A percentile compares a stretch with the other conserved stretches of the same genome.
Evolutionary conservation across 1,284 basidiomycete genomes (phyloP).

Genomic region (Puccinia coronata): DNA sequence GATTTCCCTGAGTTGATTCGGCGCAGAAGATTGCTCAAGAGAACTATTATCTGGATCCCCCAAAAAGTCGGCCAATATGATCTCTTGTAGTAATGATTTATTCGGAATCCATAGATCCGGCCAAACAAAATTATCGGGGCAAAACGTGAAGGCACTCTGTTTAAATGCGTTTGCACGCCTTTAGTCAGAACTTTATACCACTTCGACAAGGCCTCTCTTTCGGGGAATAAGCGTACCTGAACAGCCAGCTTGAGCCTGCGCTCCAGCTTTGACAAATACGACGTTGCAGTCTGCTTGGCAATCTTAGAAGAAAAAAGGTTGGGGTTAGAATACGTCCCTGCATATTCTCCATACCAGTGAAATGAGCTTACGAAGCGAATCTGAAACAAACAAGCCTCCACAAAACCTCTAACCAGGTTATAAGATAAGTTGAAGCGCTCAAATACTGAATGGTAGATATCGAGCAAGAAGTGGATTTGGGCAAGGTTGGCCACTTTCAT

Average conservation of each 20-base stretch:
- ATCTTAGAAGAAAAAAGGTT: slow-evolving; percentile 18
- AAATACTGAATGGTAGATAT: slow-evolving; percentile 44
- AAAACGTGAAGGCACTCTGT: slow-evolving; percentile 48
- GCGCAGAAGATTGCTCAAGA: slow-evolving; percentile 12
- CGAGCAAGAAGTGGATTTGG: slow-evolving; percentile 73
- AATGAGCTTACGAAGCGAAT: slow-evolving; percentile 44
- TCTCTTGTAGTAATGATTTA: slow-evolving; percentile 35
- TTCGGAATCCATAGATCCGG: slow-evolving; percentile 48
- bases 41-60: background rate
- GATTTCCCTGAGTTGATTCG: slow-evolving; percentile 34
- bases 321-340: background rate
- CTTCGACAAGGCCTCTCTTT: too few species aligned
- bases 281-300: slow-evolving; percentile 33
- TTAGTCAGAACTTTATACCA: background rate
- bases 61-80: slow-evolving; percentile 28
- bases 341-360: background rate
- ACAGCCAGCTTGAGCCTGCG: slow-evolving; percentile 42
- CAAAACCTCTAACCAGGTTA: slow-evolving; percentile 49
- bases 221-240: too few species aligned
- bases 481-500: slow-evolving; percentile 75
- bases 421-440: slow-evolving; percentile 45
- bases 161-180: background rate
- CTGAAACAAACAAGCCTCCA: slow-evolving; percentile 45
- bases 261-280: slow-evolving; percentile 47
- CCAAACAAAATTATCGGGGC: slow-evolving; percentile 49